These are phyloP conservation scores for Pachysandra terminalis DNA, from an alignment of 164 flowering plant species.

Conservation along the genomic window DNA sequence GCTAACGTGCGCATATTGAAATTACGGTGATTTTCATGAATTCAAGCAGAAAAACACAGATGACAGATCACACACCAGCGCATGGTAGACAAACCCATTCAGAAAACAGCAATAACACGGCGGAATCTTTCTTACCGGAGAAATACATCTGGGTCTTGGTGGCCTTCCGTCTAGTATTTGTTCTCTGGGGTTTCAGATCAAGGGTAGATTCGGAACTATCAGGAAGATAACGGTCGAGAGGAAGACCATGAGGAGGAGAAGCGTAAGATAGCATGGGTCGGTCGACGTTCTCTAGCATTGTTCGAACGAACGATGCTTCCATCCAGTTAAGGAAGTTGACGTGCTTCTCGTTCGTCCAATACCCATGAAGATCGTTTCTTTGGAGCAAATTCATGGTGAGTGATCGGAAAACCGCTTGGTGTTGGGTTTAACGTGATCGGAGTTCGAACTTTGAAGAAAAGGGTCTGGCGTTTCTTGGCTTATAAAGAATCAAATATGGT, in stretches of 20 bases:
- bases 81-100: no score
- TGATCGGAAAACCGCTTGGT: not conserved
- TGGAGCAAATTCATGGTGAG: not conserved
- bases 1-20: no score
- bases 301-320: slow-evolving; percentile 59
- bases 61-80: no score
- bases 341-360: slow-evolving; percentile 73
- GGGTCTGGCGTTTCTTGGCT: no score
- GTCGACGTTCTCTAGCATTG: slow-evolving; percentile 29
- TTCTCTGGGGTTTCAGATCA: slow-evolving; percentile 20
- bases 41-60: no score
- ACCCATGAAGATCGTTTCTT: slow-evolving; percentile 2
- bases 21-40: no score
- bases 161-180: slow-evolving; percentile 11
- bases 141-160: not conserved
- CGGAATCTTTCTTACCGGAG: not conserved
- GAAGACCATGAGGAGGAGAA: slow-evolving; percentile 13
- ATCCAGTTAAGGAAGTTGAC: slow-evolving; percentile 38
- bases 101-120: no score
- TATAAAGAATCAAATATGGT: no score
- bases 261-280: slow-evolving; percentile 9
- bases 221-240: slow-evolving; percentile 51
- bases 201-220: slow-evolving; percentile 61
- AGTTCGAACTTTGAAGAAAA: no score
- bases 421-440: no score